These are phyloP conservation scores for Neofusicoccum umdonicola DNA, from an alignment of 2,329 filamentous ascomycete species.

Conservation along the genomic window DNA sequence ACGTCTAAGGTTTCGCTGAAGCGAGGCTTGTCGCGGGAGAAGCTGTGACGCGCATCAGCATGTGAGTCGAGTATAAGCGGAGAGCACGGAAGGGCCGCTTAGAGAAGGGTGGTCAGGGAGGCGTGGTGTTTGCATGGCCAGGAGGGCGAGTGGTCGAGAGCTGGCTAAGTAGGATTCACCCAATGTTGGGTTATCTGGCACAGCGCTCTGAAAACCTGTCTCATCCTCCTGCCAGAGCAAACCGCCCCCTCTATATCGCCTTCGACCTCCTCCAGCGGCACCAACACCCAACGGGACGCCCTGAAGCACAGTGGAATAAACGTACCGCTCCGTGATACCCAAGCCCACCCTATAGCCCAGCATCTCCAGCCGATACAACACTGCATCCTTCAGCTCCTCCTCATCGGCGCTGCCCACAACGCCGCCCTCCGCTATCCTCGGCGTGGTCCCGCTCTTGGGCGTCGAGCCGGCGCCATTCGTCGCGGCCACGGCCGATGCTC, in stretches of 20 bases:
- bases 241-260: too few species aligned
- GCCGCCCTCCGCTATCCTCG: conserved; percentile 20
- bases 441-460: conserved; percentile 17
- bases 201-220: too few species aligned
- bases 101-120: neutral
- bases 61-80: neutral
- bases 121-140: too few species aligned
- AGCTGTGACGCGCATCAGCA: conserved; percentile 51
- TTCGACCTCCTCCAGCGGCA: neutral
- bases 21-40: conserved; percentile 78
- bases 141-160: too few species aligned
- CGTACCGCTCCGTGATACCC: conserved; percentile 84
- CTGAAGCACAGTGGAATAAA: conserved; percentile 10
- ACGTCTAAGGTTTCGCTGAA: conserved; percentile 91
- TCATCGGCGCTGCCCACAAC: conserved; percentile 55
- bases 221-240: too few species aligned
- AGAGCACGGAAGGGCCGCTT: neutral
- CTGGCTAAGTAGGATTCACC: too few species aligned
- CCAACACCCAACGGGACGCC: neutral
- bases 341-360: conserved; percentile 90
- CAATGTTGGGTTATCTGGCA: too few species aligned
- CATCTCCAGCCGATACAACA: conserved; percentile 78
- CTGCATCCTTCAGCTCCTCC: conserved; percentile 79
- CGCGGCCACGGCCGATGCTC: conserved; percentile 24
- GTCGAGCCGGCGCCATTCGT: neutral